Base-by-base conservation (phyloP, 2,329 filamentous ascomycete species). In the Chrysoporthe deuterocubensis region DNA sequence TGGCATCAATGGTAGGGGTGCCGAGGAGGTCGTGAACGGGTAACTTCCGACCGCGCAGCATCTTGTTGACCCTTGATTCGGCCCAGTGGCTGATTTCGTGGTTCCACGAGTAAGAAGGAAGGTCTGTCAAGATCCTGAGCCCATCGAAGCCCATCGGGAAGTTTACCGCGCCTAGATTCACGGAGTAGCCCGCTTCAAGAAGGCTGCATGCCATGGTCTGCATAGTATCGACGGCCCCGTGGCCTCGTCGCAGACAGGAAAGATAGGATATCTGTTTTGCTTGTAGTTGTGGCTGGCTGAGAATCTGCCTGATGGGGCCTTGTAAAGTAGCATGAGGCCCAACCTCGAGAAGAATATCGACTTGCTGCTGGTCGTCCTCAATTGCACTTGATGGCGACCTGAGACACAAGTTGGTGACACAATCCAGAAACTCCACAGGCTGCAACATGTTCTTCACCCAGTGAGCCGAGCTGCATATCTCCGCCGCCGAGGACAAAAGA, bases 291-390 rank as follows among this genome's bases (percentile, higher is more conserved):
- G 74, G 74, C 3, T 32, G 44, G 71, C 83, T 82, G 34, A 84
- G 73, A 18, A 84, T 84, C 74, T 85, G 80, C 73, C 83, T 82
- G 65, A 85, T 78, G 58, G 44, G 44, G 4, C 16, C 18, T 48
- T 82, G 78, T 2, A 86, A 76, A 2, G 82, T 83, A 3, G 81
- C 78, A 70, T 85, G 83, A 0, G 83, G 83, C 0, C 83, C 84
- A 7, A 86, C 72, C 72, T 85, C 83, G 18, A 85, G 70, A 16
- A 83, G 74, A 73, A 81, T 75, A 61, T 82, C 80, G 34, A 81
- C 26, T 26, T 26, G 26, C 26, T 77, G 37, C 37, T 52, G 18
- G 4, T 50, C 26, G 26, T 26, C 26, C 26, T 26, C 26, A 26
- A 26, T 26, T 26, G 26, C 26, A 26, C 26, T 26, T 26, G 26